These are phyloP conservation scores for Anethum foeniculum DNA, from an alignment of 140 eudicot species.

Conservation along the genomic window DNA sequence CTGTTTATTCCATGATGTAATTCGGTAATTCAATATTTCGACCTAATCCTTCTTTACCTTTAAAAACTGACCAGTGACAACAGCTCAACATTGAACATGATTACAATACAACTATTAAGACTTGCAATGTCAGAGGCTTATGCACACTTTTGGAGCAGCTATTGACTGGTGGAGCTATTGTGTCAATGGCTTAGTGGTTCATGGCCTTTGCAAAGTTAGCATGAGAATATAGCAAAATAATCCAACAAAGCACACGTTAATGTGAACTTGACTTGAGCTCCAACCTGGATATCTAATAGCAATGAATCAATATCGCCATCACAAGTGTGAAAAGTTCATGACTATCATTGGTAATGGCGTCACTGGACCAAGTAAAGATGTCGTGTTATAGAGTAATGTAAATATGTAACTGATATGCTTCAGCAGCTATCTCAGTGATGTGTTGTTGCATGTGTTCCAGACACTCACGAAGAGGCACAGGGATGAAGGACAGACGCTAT, in stretches of 20 bases:
- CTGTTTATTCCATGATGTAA: background rate
- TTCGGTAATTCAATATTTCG: background rate
- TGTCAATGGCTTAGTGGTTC: background rate
- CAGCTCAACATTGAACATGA: background rate
- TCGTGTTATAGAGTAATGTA: background rate
- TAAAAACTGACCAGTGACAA: background rate
- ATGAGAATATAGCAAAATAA: background rate
- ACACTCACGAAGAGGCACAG: background rate
- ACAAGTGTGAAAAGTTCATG: too few relatives aligned
- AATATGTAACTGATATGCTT: background rate
- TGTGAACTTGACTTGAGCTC: background rate
- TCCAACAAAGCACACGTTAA: background rate
- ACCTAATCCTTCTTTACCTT: background rate
- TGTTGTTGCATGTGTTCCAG: background rate
- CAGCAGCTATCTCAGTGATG: background rate
- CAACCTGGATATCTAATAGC: too few relatives aligned
- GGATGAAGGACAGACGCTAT: background rate
- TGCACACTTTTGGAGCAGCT: background rate
- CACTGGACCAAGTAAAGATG: background rate
- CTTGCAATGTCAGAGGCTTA: background rate
- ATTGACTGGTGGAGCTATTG: background rate
- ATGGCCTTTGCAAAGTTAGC: background rate
- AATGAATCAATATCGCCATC: too few relatives aligned
- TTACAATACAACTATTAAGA: background rate
- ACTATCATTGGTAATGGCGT: too few relatives aligned